These are phyloP conservation scores for Pharnaceum exiguum DNA, from an alignment of 148 eudicot species.

Conservation along the genomic window DNA sequence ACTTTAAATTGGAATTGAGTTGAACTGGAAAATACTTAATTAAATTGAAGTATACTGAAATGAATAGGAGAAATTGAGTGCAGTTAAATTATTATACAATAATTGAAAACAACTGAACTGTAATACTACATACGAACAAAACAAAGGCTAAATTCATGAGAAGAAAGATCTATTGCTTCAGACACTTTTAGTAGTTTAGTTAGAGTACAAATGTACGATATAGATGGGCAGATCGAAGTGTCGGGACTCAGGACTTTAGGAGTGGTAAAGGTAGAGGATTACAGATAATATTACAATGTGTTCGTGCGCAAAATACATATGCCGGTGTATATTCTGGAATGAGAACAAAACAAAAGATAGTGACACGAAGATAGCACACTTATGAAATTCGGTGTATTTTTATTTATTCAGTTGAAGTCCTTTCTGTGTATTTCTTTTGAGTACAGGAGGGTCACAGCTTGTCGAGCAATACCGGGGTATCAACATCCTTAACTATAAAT, in stretches of 20 bases:
- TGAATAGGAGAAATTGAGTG: too few relatives aligned
- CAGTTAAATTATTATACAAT: too few relatives aligned
- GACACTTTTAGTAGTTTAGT: too few relatives aligned
- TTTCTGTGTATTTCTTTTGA: slow-evolving; percentile 24
- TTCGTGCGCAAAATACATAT: neutral
- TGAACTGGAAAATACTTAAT: too few relatives aligned
- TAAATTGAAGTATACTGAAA: too few relatives aligned
- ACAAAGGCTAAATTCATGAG: slow-evolving; percentile 1
- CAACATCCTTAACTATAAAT: slow-evolving; percentile 15
- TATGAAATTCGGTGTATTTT: slow-evolving; percentile 1
- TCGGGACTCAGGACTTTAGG: too few relatives aligned
- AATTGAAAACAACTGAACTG: too few relatives aligned
- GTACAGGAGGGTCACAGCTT: slow-evolving; percentile 39
- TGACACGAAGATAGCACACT: slow-evolving; percentile 40
- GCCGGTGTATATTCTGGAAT: slow-evolving; percentile 23
- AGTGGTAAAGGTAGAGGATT: slow-evolving; percentile 12
- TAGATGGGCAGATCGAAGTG: too few relatives aligned
- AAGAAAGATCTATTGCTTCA: slow-evolving; percentile 11
- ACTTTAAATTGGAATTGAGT: too few relatives aligned
- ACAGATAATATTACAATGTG: neutral
- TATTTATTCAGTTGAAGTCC: neutral
- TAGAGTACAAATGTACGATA: too few relatives aligned
- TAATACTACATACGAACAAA: too few relatives aligned
- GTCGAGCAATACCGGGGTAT: slow-evolving; percentile 46
- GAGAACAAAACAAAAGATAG: slow-evolving; percentile 34